Evolutionary conservation across 1,284 basidiomycete genomes (phyloP), one percentile per base, ranked within the genome.

Genomic region (Cutaneotrichosporon cyanovorans): DNA sequence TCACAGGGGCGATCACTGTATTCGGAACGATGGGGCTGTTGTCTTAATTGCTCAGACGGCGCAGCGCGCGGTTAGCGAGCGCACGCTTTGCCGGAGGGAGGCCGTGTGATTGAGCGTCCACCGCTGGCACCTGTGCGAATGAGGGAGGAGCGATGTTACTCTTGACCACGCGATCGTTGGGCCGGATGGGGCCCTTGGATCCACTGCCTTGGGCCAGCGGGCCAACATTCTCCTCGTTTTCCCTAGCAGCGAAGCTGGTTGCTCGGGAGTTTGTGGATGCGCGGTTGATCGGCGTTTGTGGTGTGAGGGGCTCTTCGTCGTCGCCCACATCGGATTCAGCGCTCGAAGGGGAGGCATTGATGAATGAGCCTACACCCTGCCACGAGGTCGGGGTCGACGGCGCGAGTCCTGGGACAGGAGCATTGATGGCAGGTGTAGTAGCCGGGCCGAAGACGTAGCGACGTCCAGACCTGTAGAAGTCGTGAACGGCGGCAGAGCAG

Each of bases 401-500:
- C 63, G 14, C 65, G 66, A 14, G 68, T 64, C 39, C 60, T 47
- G 14, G 65, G 51, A 45, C 48, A 45, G n/a, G n/a, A n/a, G n/a
- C n/a, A n/a, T n/a, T n/a, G n/a, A n/a, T n/a, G n/a, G n/a, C n/a
- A n/a, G 41, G 57, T 53, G 16, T 61, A 57, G 42, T 62, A 57
- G 64, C 64, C 49, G 65, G 57, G 38, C 66, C 57, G 55, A 62
- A 65, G 48, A 62, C 55, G 62, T 72, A 75, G 20, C 74, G 71
- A 20, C 72, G 69, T 28, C 75, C 75, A n/a, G 66, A 69, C 31
- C 74, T 68, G 66, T 97, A 99, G 75, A 84, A 92, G 65, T 96
- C 87, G 48, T 91, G 82, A 50, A 90, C 87, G 62, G 87, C 79
- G 15, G 85, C 87, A 25, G 95, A 92, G 0, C 91, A 89, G 71